Evolutionary conservation across 192 early-diverging fungal species (phyloP).

Genomic region (Coemansia sp.): DNA sequence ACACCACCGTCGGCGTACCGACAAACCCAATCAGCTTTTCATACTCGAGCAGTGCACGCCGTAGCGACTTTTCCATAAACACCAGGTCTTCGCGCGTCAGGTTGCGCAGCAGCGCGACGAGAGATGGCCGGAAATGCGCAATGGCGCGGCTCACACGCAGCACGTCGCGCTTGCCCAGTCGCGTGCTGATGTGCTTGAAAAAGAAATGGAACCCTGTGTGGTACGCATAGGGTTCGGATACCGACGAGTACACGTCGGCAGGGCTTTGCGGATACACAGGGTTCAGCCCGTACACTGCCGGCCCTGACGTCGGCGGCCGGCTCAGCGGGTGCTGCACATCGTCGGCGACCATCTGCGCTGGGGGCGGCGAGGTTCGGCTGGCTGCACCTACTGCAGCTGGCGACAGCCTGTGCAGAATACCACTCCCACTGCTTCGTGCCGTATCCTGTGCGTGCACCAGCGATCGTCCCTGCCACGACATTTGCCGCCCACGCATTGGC

Average conservation of each 20-base stretch:
- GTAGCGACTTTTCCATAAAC: conserved; percentile 97
- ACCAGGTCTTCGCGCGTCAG: conserved; percentile 90
- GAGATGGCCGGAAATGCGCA: conserved; percentile 87
- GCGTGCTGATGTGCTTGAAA: conserved; percentile 76
- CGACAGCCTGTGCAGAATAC: neutral
- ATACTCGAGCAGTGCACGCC: conserved; percentile 89
- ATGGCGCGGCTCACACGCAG: conserved; percentile 87
- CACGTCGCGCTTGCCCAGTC: conserved; percentile 85
- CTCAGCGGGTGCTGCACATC: conserved; percentile 31
- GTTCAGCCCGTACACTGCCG: conserved; percentile 52
- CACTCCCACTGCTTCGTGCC: neutral
- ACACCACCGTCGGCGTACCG: conserved; percentile 94
- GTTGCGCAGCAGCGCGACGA: conserved; percentile 92
- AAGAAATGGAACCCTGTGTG: conserved; percentile 91
- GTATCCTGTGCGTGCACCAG: conserved; percentile 8
- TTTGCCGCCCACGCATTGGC: conserved; percentile 16
- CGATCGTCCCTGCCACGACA: conserved; percentile 28
- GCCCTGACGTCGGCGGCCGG: conserved; percentile 43
- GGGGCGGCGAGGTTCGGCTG: conserved; percentile 14
- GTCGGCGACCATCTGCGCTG: conserved; percentile 23
- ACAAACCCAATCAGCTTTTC: conserved; percentile 94
- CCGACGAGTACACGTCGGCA: conserved; percentile 73
- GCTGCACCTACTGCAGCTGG: neutral
- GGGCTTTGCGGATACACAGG: conserved; percentile 44
- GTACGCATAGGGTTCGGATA: conserved; percentile 85